Conservation (phyloP, 257 asterid species). For the Solanum gandarillasii region DNA sequence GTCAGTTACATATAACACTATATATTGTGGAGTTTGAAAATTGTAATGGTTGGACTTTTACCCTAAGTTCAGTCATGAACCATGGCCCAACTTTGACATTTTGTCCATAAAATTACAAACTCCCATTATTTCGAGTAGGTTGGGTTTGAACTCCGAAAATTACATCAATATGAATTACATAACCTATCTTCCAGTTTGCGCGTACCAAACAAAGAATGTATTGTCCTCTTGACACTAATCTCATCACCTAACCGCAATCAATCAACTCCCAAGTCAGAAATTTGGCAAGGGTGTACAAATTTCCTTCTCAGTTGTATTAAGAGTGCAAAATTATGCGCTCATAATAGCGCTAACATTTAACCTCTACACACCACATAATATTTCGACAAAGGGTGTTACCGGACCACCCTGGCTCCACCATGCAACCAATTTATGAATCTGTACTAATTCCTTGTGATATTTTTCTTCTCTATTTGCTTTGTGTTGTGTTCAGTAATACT, state of each 20-base stretch:
- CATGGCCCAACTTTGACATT: neutral
- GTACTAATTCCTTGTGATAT: too few relatives aligned
- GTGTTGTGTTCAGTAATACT: neutral
- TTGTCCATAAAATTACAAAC: neutral
- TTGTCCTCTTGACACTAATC: neutral
- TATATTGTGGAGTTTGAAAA: neutral
- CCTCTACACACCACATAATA: too few relatives aligned
- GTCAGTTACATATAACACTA: neutral
- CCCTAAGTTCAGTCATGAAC: neutral
- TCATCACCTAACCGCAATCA: neutral
- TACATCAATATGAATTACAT: neutral
- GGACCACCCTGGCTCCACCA: too few relatives aligned
- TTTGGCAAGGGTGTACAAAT: too few relatives aligned
- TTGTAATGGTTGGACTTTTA: neutral
- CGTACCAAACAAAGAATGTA: neutral
- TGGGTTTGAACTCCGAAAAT: neutral
- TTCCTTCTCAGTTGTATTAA: too few relatives aligned
- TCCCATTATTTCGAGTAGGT: neutral
- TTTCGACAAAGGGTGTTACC: too few relatives aligned
- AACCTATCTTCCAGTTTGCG: neutral
- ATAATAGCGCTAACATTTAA: too few relatives aligned
- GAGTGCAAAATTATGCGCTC: too few relatives aligned
- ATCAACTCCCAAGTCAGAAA: neutral
- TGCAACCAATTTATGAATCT: too few relatives aligned
- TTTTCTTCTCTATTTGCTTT: too few relatives aligned